Percentiles rank a stretch among this genome's conserved stretches.
Evolutionary conservation across 2,329 filamentous ascomycete genomes (phyloP).

Genomic region (Arthrocladium fulminans): DNA sequence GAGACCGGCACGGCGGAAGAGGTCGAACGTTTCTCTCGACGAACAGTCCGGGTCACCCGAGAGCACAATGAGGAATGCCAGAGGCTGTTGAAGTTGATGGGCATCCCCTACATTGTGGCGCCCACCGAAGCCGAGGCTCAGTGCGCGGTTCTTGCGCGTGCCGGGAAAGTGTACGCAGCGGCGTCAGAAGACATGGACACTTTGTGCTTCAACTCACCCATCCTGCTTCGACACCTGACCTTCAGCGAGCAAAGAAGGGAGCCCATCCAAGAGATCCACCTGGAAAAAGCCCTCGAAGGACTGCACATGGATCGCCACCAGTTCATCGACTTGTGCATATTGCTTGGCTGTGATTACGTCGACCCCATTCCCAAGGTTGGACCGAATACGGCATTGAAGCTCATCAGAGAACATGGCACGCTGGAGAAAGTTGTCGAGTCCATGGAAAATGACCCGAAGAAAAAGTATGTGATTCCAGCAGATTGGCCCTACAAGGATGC

Average conservation of each 20-base stretch:
- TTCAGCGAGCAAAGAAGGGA: conserved; percentile 97
- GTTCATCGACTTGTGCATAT: conserved; percentile 96
- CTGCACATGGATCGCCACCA: conserved; percentile 67
- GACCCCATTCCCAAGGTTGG: conserved; percentile 94
- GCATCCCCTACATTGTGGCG: conserved; percentile 86
- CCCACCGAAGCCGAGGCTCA: conserved; percentile 97
- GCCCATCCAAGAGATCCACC: conserved; percentile 88
- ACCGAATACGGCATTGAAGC: conserved; percentile 79
- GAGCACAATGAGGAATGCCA: conserved; percentile 97
- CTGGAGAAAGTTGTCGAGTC: conserved; percentile 79
- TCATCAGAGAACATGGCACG: conserved; percentile 84
- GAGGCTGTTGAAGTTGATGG: conserved; percentile 84
- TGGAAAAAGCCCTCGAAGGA: conserved; percentile 78
- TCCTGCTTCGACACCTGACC: conserved; percentile 83
- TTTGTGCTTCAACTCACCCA: conserved; percentile 85
- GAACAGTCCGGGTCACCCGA: conserved; percentile 87
- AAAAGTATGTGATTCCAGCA: conserved; percentile 80
- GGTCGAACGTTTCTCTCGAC: conserved; percentile 92
- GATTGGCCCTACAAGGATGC: conserved; percentile 95
- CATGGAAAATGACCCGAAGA: conserved; percentile 65
- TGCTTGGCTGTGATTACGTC: conserved; percentile 95
- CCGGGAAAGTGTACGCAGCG: conserved; percentile 91
- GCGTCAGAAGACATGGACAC: conserved; percentile 99
- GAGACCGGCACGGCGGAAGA: conserved; percentile 95
- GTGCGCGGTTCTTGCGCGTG: conserved; percentile 77